phyloP scores from a whole-genome alignment of 768 basidiomycete genomes.

The Mycena latifolia region DNA sequence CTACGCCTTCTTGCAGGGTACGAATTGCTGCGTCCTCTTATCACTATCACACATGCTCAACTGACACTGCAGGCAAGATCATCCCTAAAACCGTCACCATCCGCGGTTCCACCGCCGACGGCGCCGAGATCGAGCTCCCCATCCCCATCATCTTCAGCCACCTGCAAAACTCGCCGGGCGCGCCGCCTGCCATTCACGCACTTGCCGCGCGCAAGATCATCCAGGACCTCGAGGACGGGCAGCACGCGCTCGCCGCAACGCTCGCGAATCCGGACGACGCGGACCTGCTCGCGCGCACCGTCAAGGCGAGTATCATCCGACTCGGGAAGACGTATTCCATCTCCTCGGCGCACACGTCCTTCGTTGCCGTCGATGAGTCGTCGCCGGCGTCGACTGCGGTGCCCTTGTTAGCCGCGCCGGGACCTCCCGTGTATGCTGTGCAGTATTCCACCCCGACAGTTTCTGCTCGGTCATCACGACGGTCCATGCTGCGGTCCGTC shows the following conservation, averaged over 20 bases:
- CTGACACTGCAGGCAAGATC: slow-evolving; percentile 25
- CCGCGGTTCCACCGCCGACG: slow-evolving; percentile 27
- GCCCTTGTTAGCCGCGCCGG: no score
- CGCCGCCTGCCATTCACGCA: slow-evolving; percentile 30
- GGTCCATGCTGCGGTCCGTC: no score
- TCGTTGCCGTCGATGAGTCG: slow-evolving; percentile 29
- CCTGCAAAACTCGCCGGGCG: slow-evolving; percentile 23
- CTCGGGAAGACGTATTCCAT: slow-evolving; percentile 33
- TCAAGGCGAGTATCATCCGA: slow-evolving; percentile 32
- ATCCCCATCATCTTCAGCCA: slow-evolving; percentile 28
- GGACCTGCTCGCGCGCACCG: slow-evolving; percentile 20
- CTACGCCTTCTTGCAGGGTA: slow-evolving; percentile 33
- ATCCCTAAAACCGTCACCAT: slow-evolving; percentile 32
- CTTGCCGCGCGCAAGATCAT: slow-evolving; percentile 34
- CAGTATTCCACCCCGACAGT: no score
- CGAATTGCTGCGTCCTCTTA: not conserved
- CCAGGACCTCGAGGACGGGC: slow-evolving; percentile 36
- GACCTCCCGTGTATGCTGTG: no score
- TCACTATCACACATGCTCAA: no score
- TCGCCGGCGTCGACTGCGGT: not conserved
- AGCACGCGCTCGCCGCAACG: slow-evolving; percentile 21
- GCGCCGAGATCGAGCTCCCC: slow-evolving; percentile 31
- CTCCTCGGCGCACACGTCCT: slow-evolving; percentile 27
- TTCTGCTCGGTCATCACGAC: no score
- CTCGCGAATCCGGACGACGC: slow-evolving; percentile 23